Conservation (phyloP, 192 early-diverging fungal genomes). For the Allomyces arbusculus region DNA sequence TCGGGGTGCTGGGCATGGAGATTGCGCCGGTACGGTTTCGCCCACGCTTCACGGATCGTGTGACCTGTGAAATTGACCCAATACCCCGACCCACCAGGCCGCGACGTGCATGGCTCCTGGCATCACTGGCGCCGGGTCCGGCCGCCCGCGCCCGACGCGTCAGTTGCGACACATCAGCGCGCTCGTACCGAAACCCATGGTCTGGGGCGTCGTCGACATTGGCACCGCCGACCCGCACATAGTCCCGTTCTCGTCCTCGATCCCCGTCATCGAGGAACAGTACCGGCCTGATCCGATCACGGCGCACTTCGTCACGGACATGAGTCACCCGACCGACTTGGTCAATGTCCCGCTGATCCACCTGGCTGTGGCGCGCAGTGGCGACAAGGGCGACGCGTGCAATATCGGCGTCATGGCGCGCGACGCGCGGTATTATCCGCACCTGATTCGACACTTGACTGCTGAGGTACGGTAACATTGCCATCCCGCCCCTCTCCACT, state of each 20-base stretch:
- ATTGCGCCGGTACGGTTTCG: slow-evolving; percentile 17
- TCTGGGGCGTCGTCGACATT: too few species aligned
- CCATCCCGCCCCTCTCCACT: too few species aligned
- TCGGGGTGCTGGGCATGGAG: slow-evolving; percentile 24
- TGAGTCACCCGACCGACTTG: slow-evolving; percentile 3
- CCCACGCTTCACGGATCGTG: background rate
- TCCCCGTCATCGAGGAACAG: too few species aligned
- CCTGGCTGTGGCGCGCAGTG: slow-evolving; percentile 36
- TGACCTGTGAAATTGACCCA: background rate
- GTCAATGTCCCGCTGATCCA: slow-evolving; percentile 28
- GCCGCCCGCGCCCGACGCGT: slow-evolving; percentile 30
- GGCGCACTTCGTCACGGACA: slow-evolving; percentile 1
- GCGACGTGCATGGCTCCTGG: slow-evolving; percentile 35
- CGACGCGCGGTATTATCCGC: slow-evolving; percentile 28
- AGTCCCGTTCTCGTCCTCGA: too few species aligned
- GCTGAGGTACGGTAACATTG: slow-evolving; percentile 7
- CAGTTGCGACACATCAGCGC: slow-evolving; percentile 40
- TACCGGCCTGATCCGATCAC: background rate
- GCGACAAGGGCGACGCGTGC: slow-evolving; percentile 41
- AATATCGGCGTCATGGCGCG: slow-evolving; percentile 41
- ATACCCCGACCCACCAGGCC: slow-evolving; percentile 6
- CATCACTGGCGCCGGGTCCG: slow-evolving; percentile 29
- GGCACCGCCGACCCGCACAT: too few species aligned
- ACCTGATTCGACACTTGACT: slow-evolving; percentile 29
- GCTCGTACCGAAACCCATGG: slow-evolving; percentile 23